Conservation (phyloP, 2,329 filamentous ascomycete genomes). For the Alternaria sp. region DNA sequence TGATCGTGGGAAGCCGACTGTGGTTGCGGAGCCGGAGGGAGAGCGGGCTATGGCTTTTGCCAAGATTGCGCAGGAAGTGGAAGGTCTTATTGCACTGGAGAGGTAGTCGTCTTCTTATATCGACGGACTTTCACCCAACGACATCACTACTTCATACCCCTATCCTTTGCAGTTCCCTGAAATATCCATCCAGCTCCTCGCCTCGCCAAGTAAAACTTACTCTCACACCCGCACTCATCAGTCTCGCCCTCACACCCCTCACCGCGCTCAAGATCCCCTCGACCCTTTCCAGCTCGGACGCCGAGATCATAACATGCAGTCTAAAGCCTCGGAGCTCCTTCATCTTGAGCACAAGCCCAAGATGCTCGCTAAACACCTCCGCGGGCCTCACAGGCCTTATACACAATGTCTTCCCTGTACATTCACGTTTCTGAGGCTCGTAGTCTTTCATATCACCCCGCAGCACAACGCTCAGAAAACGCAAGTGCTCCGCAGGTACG, state of each 20-base stretch:
- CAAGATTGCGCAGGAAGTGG: conserved; percentile 66
- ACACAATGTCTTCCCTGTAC: neutral
- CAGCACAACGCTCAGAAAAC: accelerated
- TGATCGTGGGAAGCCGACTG: conserved; percentile 85
- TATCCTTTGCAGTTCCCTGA: neutral
- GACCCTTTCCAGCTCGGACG: neutral
- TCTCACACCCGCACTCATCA: neutral
- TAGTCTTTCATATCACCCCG: neutral
- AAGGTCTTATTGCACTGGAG: conserved; percentile 23
- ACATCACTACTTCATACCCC: neutral
- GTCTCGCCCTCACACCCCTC: neutral
- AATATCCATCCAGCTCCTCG: neutral
- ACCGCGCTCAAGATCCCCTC: neutral
- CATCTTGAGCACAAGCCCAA: neutral
- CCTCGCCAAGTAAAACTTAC: neutral
- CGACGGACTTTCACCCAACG: neutral
- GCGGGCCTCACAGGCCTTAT: neutral
- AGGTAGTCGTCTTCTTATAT: neutral
- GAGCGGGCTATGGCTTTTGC: conserved; percentile 74
- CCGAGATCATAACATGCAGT: neutral
- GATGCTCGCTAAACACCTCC: neutral
- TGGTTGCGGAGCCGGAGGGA: conserved; percentile 82
- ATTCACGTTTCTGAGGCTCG: neutral
- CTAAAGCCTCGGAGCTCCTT: neutral
- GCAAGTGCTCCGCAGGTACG: neutral